A percentile compares a stretch with the other conserved stretches of the same genome.
These are phyloP conservation scores for Jackrogersella multiformis DNA, from an alignment of 495 filamentous ascomycete species.

Conservation along the genomic window DNA sequence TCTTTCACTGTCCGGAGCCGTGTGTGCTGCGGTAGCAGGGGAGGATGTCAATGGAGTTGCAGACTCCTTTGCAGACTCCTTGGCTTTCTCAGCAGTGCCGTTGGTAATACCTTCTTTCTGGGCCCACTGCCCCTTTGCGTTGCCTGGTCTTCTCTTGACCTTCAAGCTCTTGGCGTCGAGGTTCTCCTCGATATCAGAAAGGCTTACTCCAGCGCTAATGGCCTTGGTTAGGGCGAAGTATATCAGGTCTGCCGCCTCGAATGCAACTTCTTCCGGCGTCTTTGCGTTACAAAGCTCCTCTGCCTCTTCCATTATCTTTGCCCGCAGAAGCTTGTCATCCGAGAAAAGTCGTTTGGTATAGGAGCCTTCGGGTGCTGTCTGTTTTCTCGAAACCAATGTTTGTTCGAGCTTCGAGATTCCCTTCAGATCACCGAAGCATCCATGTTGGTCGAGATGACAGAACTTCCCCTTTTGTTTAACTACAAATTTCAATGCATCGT, in stretches of 20 bases:
- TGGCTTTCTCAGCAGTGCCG: slow-evolving; percentile 49
- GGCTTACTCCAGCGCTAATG: slow-evolving; percentile 78
- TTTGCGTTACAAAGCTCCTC: slow-evolving; percentile 89
- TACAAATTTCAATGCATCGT: slow-evolving; percentile 87
- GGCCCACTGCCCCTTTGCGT: slow-evolving; percentile 91
- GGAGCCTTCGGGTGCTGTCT: slow-evolving; percentile 83
- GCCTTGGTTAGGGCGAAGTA: slow-evolving; percentile 96
- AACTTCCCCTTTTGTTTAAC: slow-evolving; percentile 93
- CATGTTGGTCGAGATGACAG: slow-evolving; percentile 90
- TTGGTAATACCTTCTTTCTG: slow-evolving; percentile 76
- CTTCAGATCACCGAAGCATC: slow-evolving; percentile 86
- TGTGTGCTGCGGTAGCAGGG: slow-evolving; percentile 46
- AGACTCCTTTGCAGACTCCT: slow-evolving; percentile 47
- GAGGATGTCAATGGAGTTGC: slow-evolving; percentile 33
- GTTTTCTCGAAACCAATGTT: slow-evolving; percentile 81
- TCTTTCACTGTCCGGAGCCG: slow-evolving; percentile 64
- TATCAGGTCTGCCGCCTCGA: slow-evolving; percentile 92
- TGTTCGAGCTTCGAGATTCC: slow-evolving; percentile 86
- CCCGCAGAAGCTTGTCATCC: slow-evolving; percentile 85
- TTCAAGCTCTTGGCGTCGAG: slow-evolving; percentile 95
- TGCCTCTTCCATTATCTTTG: slow-evolving; percentile 99
- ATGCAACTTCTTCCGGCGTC: slow-evolving; percentile 83
- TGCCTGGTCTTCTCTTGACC: slow-evolving; percentile 87
- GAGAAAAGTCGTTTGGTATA: slow-evolving; percentile 94
- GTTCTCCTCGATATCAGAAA: slow-evolving; percentile 89